Conservation (phyloP, 1,284 basidiomycete species). For the Sanguinoderma infundibulare region DNA sequence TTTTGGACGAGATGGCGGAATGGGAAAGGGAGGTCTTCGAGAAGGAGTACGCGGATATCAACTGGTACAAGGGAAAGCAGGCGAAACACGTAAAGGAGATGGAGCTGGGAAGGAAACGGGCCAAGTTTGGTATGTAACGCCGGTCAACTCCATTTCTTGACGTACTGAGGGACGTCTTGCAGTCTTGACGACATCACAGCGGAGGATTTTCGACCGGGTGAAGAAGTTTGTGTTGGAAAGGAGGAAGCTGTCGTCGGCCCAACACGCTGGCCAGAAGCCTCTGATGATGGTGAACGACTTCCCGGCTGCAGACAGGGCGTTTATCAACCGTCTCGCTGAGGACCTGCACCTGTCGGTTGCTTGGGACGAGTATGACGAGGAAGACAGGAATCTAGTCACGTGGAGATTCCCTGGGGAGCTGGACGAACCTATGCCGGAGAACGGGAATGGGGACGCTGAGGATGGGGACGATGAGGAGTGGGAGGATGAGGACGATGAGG, state of each 20-base stretch:
- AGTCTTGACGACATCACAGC: conserved; percentile 79
- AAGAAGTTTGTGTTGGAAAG: conserved; percentile 73
- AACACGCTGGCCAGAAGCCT: conserved; percentile 42
- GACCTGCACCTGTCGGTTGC: conserved; percentile 77
- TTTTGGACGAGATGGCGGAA: conserved; percentile 86
- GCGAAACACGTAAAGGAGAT: conserved; percentile 68
- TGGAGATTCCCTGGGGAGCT: conserved; percentile 60
- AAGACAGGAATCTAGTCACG: conserved; percentile 77
- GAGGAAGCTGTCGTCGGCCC: conserved; percentile 43
- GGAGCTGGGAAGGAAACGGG: conserved; percentile 53
- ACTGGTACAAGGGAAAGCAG: conserved; percentile 92
- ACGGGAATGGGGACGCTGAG: conserved; percentile 38
- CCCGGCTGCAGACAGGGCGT: conserved; percentile 76
- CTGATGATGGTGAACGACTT: conserved; percentile 79
- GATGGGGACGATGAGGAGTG: conserved; percentile 40
- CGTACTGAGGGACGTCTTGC: background rate
- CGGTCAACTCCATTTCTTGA: background rate
- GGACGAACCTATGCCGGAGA: conserved; percentile 43
- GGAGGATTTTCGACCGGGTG: conserved; percentile 77
- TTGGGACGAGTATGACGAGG: conserved; percentile 91
- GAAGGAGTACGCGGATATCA: conserved; percentile 86
- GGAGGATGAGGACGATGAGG: conserved; percentile 55
- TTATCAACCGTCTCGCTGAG: conserved; percentile 75
- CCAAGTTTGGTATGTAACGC: conserved; percentile 52
- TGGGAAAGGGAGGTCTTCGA: conserved; percentile 93